Evolutionary conservation across 257 asterid genomes (phyloP), one percentile per base, ranked within the genome.

Genomic region (Nicotiana undulata): DNA sequence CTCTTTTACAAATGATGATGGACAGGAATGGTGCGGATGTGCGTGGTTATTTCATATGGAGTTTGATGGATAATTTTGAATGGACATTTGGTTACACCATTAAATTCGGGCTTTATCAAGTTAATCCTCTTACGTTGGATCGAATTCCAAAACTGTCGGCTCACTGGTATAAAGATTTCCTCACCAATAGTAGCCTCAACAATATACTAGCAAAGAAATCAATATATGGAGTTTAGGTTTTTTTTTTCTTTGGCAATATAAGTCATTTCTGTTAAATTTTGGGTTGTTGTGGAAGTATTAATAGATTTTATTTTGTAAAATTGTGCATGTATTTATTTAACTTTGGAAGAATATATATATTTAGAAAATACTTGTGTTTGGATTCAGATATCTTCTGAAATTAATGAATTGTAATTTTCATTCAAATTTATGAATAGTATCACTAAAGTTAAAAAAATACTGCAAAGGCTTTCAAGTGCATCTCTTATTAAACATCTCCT

Each of bases 31-130:
- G 93, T 12, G 94, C 92, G 1, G 90, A 94, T 56, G 94, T 92
- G 34, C 88, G 97, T 1, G 95, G 97, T 51, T 93, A 93, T 79
- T 86, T 93, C 63, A 78, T 90, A 74, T 93, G 98, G 98, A 87
- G 89, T 22, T 89, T 90, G 87, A 83, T 90, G 91, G 97, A 93
- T 70, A 82, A 87, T 75, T 91, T 92, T 9, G 98, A 93, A 55
- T 93, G 98, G 97, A 6, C 51, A 0, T 55, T 52, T 29, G 95
- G 97, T 77, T 94, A 87, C 58, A 70, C 10, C 0, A 13, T 65
- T 0, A 90, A 84, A 81, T 93, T 86, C 28, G 97, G 97, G 74
- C 79, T 93, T 31, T 89, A 89, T 80, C 84, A 81, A 16, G 67
- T 90, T 5, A 82, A 89, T 49, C 88, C 52, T 9, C 26, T 6